Evolutionary conservation across 1,284 basidiomycete species (phyloP).

Genomic region (Sutorius eximius): DNA sequence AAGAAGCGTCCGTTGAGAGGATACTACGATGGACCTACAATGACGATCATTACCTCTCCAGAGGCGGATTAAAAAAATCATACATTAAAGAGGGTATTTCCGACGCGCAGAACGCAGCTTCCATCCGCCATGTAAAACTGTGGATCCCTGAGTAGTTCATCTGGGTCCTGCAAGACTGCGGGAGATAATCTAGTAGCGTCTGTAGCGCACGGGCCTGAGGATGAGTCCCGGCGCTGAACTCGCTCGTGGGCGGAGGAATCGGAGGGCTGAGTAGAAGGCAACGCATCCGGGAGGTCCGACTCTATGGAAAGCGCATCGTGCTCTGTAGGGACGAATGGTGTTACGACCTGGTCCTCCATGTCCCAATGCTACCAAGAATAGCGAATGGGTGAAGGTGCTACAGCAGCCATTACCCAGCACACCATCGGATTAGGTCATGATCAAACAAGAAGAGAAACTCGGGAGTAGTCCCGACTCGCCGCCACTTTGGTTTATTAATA

Average conservation of each 20-base stretch:
- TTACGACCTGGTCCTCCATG: constrained; percentile 16
- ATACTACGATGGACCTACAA: constrained; percentile 63
- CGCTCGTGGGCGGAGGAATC: constrained; percentile 10
- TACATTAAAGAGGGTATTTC: constrained; percentile 66
- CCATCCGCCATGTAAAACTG: constrained; percentile 56
- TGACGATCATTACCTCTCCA: neutral
- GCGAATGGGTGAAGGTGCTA: neutral
- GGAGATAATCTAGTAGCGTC: constrained; percentile 2
- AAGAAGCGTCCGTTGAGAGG: constrained; percentile 60
- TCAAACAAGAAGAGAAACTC: neutral
- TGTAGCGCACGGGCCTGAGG: neutral
- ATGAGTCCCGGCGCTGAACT: constrained; percentile 7
- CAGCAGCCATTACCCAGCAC: neutral
- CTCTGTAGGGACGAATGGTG: constrained; percentile 28
- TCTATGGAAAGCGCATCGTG: constrained; percentile 14
- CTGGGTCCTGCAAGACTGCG: constrained; percentile 10
- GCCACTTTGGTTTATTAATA: neutral
- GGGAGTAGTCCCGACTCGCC: neutral
- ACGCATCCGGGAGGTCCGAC: neutral
- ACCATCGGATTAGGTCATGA: constrained; percentile 9
- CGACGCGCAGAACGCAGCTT: constrained; percentile 57
- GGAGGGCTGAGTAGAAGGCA: neutral
- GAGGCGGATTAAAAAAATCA: constrained; percentile 17
- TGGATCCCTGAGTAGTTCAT: constrained; percentile 32
- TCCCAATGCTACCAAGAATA: neutral